Evolutionary conservation across 225 moss, liverwort and hornwort species (phyloP).

Genomic region (Pleurozium schreberi): DNA sequence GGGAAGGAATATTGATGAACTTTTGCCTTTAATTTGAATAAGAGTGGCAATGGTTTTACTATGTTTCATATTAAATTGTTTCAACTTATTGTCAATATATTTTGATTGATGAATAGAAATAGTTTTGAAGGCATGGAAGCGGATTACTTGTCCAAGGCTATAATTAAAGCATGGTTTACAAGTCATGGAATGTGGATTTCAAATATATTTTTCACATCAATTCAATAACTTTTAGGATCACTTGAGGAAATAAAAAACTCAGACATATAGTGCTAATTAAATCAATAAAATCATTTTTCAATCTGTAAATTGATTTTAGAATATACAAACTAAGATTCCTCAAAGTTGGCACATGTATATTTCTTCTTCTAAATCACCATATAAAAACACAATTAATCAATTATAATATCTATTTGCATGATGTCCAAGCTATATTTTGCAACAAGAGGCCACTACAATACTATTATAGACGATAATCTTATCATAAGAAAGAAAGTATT

Average conservation of each 20-base stretch:
- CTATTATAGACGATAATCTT: background rate
- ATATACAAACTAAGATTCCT: background rate
- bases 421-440: background rate
- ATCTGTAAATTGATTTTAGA: background rate
- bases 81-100: background rate
- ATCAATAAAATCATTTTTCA: too few relatives aligned
- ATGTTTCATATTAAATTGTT: background rate
- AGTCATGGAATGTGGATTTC: background rate
- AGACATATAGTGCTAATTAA: too few relatives aligned
- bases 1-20: too few relatives aligned
- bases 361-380: background rate
- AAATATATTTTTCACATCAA: background rate
- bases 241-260: background rate
- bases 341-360: background rate
- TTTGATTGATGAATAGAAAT: background rate
- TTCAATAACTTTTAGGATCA: background rate
- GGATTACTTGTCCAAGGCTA: background rate
- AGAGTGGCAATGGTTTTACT: too few relatives aligned
- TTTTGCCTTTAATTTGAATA: too few relatives aligned
- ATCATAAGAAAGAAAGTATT: background rate
- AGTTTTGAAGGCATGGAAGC: accelerated
- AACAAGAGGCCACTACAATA: background rate
- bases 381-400: background rate
- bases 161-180: background rate
- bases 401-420: background rate